Base-by-base conservation (phyloP, 352 stramenopile genomes). In the Pythium biforme region DNA sequence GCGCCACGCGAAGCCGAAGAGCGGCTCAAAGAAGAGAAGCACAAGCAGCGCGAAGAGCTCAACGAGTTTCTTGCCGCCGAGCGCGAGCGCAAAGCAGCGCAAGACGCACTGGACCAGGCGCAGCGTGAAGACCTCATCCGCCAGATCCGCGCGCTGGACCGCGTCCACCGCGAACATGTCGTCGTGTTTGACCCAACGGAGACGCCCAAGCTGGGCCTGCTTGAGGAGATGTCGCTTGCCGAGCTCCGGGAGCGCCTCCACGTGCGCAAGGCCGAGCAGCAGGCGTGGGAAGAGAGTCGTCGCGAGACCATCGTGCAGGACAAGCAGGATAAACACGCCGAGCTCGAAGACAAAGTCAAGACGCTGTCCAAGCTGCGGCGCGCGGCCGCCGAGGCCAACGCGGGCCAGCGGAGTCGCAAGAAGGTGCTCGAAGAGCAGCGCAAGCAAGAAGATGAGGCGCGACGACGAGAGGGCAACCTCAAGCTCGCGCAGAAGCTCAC, bases 141-240 rank as follows among this genome's bases (percentile, higher is more conserved):
- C 6, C 84, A 94, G 50, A 92, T 97, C 45, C 83, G 84, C 7
- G 87, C 87, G 22, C 53, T 96, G 2, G 85, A 96, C 33, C 73
- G 79, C 9, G 82, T 96, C 3, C 91, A 92, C 45, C 78, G 78
- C 11, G 76, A 92, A 56, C 72, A 94, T 60, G 88, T 96, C 0
- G 76, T 78, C 0, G 77, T 96, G 20, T 98, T 98, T 58, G 90
- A 98, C 62, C 91, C 92, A 0, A 96, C 92, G 3, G 83, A 94
- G 65, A 96, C 78, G 15, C 73, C 77, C 19, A 86, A 95, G 34
- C 70, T 96, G 19, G 90, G 90, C 0, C 48, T 98, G 5, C 74
- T 98, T 12, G 83, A 97, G 20, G 92, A 98, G 60, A 98, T 98
- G 92, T 96, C 85, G 15, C 73, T 98, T 5, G 70, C 88, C 0